Conservation (phyloP, 176 grass and related monocot genomes). For the Rhynchospora tenuis region DNA sequence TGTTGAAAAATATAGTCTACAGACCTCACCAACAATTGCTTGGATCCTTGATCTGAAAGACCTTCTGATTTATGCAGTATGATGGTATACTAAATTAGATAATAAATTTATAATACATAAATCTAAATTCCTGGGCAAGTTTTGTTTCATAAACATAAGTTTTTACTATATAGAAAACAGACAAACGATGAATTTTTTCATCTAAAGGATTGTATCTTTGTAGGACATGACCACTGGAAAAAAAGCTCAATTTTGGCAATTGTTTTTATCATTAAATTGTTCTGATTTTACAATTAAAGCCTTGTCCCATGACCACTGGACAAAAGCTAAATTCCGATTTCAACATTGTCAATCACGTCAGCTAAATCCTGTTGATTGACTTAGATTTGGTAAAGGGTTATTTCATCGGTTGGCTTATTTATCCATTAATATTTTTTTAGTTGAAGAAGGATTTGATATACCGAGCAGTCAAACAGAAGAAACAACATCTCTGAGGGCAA, state of each 20-base stretch:
- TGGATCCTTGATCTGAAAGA: background rate
- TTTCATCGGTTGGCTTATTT: background rate
- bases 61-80: background rate
- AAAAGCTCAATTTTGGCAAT: background rate
- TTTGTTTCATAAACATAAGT: background rate
- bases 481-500: slow-evolving; percentile 3
- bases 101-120: too few species aligned
- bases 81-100: background rate
- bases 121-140: too few species aligned
- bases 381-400: background rate
- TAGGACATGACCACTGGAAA: background rate
- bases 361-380: background rate
- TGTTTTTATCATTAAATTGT: background rate
- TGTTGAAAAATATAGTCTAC: background rate
- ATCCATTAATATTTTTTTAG: background rate
- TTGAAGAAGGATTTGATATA: background rate
- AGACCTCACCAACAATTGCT: background rate
- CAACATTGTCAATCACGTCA: background rate
- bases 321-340: too few species aligned
- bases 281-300: background rate
- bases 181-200: background rate
- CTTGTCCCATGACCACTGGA: too few species aligned
- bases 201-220: background rate
- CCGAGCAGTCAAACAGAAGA: background rate
- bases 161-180: background rate